These are phyloP conservation scores for Cryptosporidium viatorum DNA, from an alignment of 169 alveolate genomes.

Conservation along the genomic window DNA sequence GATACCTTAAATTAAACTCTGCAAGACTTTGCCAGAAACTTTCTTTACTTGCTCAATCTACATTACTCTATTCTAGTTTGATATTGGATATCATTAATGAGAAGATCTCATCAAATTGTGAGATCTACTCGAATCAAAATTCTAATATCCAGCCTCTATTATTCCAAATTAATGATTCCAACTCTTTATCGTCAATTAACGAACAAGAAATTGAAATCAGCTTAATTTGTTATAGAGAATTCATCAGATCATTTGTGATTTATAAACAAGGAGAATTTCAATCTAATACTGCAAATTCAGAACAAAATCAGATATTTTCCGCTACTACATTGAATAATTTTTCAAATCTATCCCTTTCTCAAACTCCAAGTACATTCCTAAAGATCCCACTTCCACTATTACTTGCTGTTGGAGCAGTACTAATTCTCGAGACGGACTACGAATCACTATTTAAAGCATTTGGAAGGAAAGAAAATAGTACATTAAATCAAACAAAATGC, in stretches of 20 bases:
- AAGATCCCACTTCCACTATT: conserved; percentile 41
- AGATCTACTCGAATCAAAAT: background rate
- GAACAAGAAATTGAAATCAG: background rate
- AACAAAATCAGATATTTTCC: background rate
- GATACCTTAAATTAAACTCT: conserved; percentile 50
- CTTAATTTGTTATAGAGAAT: conserved; percentile 39
- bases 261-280: background rate
- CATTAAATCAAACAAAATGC: background rate
- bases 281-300: background rate
- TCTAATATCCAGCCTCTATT: background rate
- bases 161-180: background rate
- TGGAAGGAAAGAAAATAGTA: background rate
- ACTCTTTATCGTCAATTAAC: background rate
- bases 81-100: conserved; percentile 46
- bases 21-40: conserved; percentile 67
- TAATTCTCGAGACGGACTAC: conserved; percentile 40
- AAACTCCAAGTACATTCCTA: background rate
- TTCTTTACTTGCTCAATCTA: conserved; percentile 41
- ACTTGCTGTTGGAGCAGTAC: conserved; percentile 35
- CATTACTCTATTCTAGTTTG: background rate
- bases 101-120: background rate
- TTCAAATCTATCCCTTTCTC: background rate
- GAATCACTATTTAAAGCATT: conserved; percentile 28
- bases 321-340: background rate
- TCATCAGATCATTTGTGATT: conserved; percentile 22